These are phyloP conservation scores for Pleomassaria siparia DNA, from an alignment of 2,329 filamentous ascomycete species.

Conservation along the genomic window DNA sequence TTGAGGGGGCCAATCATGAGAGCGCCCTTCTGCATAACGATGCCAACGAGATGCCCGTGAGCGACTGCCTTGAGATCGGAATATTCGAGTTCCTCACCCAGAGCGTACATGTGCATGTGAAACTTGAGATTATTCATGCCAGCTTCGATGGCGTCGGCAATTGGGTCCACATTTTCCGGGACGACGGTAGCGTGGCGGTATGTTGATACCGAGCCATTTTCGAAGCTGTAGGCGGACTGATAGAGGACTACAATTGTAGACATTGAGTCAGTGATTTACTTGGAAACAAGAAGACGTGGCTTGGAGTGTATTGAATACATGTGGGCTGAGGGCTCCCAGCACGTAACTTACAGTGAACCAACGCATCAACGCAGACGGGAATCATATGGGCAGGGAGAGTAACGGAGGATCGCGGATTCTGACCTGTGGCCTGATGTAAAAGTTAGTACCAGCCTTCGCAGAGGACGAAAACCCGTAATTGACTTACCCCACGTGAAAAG, in stretches of 20 bases:
- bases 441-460: neutral
- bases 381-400: neutral
- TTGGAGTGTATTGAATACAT: neutral
- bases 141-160: too few relatives aligned
- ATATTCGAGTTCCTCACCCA: neutral
- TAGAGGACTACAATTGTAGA: too few relatives aligned
- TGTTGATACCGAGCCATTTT: too few relatives aligned
- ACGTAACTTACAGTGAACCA: neutral
- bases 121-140: neutral
- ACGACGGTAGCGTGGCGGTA: too few relatives aligned
- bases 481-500: neutral
- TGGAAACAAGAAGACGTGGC: neutral
- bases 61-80: too few relatives aligned
- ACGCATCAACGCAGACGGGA: neutral
- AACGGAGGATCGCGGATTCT: neutral
- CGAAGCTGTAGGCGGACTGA: too few relatives aligned
- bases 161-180: too few relatives aligned
- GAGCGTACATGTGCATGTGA: neutral
- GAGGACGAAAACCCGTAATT: too few relatives aligned
- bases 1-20: too few relatives aligned
- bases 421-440: neutral
- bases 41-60: too few relatives aligned
- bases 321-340: neutral
- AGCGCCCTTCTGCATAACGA: too few relatives aligned
- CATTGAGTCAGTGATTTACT: neutral